phyloP scores from a whole-genome alignment of 2,329 filamentous ascomycete species.

The Monosporascus sp. region DNA sequence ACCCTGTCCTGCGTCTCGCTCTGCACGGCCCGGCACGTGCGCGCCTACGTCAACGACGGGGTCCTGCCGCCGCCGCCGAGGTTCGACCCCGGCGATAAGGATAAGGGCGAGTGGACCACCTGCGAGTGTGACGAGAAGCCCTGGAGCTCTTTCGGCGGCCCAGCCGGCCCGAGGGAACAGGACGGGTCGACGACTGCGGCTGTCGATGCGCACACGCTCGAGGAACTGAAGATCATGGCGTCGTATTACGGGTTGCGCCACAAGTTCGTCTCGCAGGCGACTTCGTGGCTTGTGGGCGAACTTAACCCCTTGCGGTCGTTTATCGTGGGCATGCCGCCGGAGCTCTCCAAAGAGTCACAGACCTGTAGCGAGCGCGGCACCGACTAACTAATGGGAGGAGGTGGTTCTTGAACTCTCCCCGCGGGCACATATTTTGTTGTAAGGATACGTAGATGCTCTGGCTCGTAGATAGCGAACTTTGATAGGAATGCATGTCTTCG shows the following conservation, averaged over 20 bases:
- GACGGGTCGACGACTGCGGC: background rate
- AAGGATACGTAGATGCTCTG: no score
- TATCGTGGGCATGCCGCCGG: background rate
- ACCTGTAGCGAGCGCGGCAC: slow-evolving; percentile 5
- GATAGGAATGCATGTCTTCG: no score
- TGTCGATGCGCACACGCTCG: slow-evolving; percentile 1
- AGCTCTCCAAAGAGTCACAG: background rate
- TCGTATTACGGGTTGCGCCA: slow-evolving; percentile 5
- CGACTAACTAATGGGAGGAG: no score
- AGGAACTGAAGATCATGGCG: slow-evolving; percentile 7
- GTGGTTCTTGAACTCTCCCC: no score
- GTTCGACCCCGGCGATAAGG: slow-evolving; percentile 12
- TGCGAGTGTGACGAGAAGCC: slow-evolving; percentile 23
- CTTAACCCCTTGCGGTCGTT: background rate
- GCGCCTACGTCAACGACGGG: slow-evolving; percentile 30
- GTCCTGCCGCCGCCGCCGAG: slow-evolving; percentile 25
- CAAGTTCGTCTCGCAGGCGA: slow-evolving; percentile 1
- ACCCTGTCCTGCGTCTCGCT: slow-evolving; percentile 27
- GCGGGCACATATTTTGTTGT: no score
- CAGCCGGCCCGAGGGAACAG: background rate
- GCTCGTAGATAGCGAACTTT: no score
- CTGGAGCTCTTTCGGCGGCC: slow-evolving; percentile 14
- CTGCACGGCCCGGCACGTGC: slow-evolving; percentile 29
- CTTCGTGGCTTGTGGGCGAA: background rate
- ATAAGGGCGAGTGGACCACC: slow-evolving; percentile 17